Percentiles rank a stretch among this genome's conserved stretches.
These are phyloP conservation scores for Cadophora malorum DNA, from an alignment of 2,329 filamentous ascomycete species.

Conservation along the genomic window DNA sequence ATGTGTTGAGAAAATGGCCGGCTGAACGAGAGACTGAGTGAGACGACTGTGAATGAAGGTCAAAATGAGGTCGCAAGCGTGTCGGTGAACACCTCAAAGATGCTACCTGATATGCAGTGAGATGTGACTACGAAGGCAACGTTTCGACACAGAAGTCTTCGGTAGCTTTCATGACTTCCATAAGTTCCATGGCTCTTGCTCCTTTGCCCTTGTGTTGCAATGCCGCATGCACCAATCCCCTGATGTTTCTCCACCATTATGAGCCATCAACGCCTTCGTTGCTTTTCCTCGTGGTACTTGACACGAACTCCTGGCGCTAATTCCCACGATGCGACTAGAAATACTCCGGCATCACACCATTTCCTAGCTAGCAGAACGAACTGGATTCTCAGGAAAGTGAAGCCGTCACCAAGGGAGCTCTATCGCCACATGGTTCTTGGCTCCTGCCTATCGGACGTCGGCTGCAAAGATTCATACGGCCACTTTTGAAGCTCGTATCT, in stretches of 20 bases:
- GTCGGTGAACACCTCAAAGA: constrained; percentile 1
- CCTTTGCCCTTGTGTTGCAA: constrained; percentile 6
- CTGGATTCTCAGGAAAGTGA: neutral
- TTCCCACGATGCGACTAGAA: neutral
- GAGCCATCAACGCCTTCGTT: neutral
- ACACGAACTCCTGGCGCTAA: neutral
- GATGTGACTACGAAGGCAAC: constrained; percentile 22
- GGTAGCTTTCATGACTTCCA: constrained; percentile 27
- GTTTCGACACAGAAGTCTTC: constrained; percentile 28
- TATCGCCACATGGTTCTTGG: neutral
- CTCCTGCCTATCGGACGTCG: neutral
- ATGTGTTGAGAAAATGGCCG: constrained; percentile 1
- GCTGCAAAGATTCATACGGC: neutral
- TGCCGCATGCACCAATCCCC: neutral
- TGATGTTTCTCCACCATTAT: neutral
- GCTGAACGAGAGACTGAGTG: neutral
- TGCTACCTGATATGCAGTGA: constrained; percentile 14
- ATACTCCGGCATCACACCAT: neutral
- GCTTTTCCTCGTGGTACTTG: neutral
- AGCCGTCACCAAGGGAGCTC: neutral
- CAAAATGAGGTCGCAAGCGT: neutral
- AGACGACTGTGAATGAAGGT: neutral
- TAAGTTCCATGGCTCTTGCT: constrained; percentile 9
- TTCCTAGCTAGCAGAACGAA: neutral
- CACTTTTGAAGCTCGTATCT: neutral